Evolutionary conservation across 139 green algal genomes (phyloP).

Genomic region (Spirogloea muscicola): DNA sequence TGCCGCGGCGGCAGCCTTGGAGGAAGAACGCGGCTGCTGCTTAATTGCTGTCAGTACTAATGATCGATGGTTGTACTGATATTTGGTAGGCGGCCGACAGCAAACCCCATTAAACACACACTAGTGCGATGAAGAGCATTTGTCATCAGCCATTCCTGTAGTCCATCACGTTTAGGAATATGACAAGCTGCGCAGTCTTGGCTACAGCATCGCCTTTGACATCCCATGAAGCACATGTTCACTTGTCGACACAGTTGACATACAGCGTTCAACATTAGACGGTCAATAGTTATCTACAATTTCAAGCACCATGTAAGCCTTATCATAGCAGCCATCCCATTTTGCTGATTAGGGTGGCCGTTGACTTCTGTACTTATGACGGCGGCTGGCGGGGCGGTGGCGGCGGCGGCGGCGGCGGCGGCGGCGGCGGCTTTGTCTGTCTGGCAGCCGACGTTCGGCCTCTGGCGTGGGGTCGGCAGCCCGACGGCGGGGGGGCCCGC

Average conservation of each 20-base stretch:
- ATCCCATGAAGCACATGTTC: constrained; percentile 88
- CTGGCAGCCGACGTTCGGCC: no score
- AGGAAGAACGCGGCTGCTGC: background rate
- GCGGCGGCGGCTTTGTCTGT: no score
- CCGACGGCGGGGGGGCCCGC: no score
- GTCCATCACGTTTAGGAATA: constrained; percentile 57
- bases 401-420: no score
- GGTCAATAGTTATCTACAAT: no score
- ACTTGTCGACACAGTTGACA: constrained; percentile 95
- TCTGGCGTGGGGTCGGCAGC: no score
- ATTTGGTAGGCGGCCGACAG: background rate
- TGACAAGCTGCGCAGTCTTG: constrained; percentile 25
- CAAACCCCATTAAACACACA: constrained; percentile 43
- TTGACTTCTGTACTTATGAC: constrained; percentile 77
- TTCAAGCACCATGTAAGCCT: no score
- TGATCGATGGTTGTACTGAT: background rate
- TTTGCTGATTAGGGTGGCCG: constrained; percentile 87
- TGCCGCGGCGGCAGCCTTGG: background rate
- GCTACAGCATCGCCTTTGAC: constrained; percentile 52
- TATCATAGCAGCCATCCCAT: constrained; percentile 89
- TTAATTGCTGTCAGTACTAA: background rate
- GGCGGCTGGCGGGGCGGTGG: no score
- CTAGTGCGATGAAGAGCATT: constrained; percentile 85
- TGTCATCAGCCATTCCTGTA: constrained; percentile 42
- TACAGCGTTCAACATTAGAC: no score